Evolutionary conservation across 2,329 filamentous ascomycete genomes (phyloP).

Genomic region (Neofusicoccum umdonicola): DNA sequence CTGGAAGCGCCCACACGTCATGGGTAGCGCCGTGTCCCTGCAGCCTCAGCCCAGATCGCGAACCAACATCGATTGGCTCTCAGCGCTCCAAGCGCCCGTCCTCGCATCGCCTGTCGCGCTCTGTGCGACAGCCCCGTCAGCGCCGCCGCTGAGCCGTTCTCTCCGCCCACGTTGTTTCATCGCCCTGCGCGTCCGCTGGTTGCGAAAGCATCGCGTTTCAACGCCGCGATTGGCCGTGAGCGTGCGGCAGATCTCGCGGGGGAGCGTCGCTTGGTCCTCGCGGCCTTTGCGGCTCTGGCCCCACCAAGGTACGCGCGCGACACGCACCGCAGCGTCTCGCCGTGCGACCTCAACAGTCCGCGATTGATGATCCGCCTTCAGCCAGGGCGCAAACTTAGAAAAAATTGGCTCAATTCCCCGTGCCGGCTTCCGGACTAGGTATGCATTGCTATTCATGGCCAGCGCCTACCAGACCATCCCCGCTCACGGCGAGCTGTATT

Average conservation of each 20-base stretch:
- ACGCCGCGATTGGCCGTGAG: background rate
- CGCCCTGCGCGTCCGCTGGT: background rate
- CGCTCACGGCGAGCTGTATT: conserved; percentile 33
- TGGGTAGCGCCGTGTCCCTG: conserved; percentile 5
- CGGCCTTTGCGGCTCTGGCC: conserved; percentile 6
- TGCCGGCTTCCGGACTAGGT: background rate
- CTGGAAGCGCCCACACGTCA: conserved; percentile 13
- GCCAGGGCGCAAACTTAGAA: background rate
- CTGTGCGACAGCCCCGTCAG: background rate
- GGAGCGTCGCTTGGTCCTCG: background rate
- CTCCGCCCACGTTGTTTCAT: conserved; percentile 5
- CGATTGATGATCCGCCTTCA: background rate
- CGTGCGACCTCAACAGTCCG: background rate
- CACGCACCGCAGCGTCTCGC: conserved; percentile 2
- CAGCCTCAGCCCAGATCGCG: conserved; percentile 11
- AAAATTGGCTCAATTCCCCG: background rate
- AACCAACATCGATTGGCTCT: background rate
- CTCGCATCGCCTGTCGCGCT: background rate
- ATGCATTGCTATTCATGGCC: conserved; percentile 5
- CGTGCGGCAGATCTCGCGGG: background rate
- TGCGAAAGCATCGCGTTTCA: conserved; percentile 6
- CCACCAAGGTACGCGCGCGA: conserved; percentile 2
- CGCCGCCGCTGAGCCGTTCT: background rate
- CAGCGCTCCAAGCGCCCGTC: background rate
- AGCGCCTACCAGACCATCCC: background rate